Percentiles rank a stretch among this genome's conserved stretches.
Conservation (phyloP, 1,139 yeast species). For the Waltiozyma solani region DNA sequence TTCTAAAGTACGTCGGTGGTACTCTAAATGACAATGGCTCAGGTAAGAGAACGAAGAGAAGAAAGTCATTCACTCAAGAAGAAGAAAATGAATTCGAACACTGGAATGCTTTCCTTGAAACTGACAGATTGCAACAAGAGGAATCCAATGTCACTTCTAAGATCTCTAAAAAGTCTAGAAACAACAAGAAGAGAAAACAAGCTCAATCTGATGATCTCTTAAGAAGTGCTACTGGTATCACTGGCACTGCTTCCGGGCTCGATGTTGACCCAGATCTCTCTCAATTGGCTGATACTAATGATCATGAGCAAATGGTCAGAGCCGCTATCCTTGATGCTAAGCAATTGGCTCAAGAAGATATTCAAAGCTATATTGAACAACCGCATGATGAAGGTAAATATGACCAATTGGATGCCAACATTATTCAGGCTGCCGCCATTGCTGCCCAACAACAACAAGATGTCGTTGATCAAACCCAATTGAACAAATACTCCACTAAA, state of each 20-base stretch:
- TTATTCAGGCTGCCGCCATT: conserved; percentile 14
- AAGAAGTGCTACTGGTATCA: not conserved
- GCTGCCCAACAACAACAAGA: conserved; percentile 17
- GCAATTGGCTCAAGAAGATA: conserved; percentile 41
- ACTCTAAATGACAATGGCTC: conserved; percentile 22
- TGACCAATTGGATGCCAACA: conserved; percentile 9
- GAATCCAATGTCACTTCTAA: conserved; percentile 7
- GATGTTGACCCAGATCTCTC: conserved; percentile 56
- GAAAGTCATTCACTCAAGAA: conserved; percentile 18
- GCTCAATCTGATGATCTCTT: conserved; percentile 2
- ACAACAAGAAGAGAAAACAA: conserved; percentile 10
- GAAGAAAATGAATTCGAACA: conserved; percentile 19
- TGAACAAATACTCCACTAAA: not conserved
- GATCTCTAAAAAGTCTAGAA: conserved; percentile 1
- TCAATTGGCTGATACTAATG: conserved; percentile 31
- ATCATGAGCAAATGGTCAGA: conserved; percentile 52
- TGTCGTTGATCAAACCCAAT: not conserved
- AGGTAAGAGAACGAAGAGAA: conserved; percentile 16
- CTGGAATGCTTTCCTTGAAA: conserved; percentile 25
- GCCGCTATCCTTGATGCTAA: conserved; percentile 62
- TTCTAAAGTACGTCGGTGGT: conserved; percentile 59
- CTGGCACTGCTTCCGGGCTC: conserved; percentile 1
- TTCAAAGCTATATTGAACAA: conserved; percentile 30
- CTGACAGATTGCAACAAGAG: conserved; percentile 16
- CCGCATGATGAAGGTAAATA: conserved; percentile 12